Evolutionary conservation across 2,329 filamentous ascomycete species (phyloP), one percentile per base, ranked within the genome.

Genomic region (Fusarium nematophilum): DNA sequence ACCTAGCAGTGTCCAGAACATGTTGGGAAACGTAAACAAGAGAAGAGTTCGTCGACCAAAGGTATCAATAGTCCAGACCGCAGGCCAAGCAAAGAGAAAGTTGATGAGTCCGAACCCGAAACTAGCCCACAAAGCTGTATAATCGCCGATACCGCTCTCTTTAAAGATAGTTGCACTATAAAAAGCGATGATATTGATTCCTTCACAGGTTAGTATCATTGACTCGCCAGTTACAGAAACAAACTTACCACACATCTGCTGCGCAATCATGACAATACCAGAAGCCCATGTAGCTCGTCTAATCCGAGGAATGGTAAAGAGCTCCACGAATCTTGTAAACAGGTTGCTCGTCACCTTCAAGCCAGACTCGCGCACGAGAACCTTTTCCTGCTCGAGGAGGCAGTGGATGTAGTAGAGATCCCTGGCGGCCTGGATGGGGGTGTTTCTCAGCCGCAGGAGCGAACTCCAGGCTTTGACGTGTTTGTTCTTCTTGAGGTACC

Each of bases 241-340:
- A 10, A 1, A 46, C 58, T 25, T 57, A 58, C 84, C 85, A 56
- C 84, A 86, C 76, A 88, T 82, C 67, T 88, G 86, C 65, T 88
- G 85, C 0, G 77, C 78, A 63, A 87, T 85, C 87, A 92, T 91
- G 62, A 91, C 87, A 1, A 84, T 84, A 59, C 84, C 86, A 0
- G 88, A 86, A 2, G 88, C 89, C 46, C 86, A 80, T 0, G 87
- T 90, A 0, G 89, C 90, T 33, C 85, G 79, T 5, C 85, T 77
- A 7, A 85, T 76, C 27, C 86, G 78, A 1, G 85, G 81, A 42
- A 88, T 79, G 2, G 82, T 86, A 61, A 88, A 85, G 1, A 85
- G 74, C 64, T 88, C 83, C 15, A 80, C 54, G 36, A 86, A 82
- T 13, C 85, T 81, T 8, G 77, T 82, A 33, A 73, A 65, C 9